phyloP scores from a whole-genome alignment of 768 basidiomycete genomes.

The Termitomyces titanicus region DNA sequence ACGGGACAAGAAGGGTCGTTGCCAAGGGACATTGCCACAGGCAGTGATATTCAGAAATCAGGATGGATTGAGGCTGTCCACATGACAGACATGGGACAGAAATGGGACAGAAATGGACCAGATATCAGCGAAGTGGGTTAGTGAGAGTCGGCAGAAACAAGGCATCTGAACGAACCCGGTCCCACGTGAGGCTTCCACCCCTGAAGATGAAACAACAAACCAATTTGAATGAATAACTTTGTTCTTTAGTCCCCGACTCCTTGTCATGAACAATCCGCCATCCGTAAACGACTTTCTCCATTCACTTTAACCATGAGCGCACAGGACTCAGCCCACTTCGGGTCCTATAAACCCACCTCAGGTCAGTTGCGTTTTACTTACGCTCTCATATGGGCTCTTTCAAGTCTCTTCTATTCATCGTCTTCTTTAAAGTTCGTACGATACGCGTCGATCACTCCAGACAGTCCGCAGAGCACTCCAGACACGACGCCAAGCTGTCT shows the following conservation, averaged over 20 bases:
- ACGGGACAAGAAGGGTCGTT: too few relatives aligned
- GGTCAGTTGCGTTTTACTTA: conserved; percentile 4
- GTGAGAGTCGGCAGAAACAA: neutral
- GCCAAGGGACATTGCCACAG: neutral
- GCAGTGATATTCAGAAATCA: neutral
- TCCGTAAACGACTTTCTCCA: neutral
- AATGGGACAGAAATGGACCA: neutral
- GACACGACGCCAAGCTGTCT: conserved; percentile 2
- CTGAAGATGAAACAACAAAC: conserved; percentile 14
- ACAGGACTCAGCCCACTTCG: conserved; percentile 10
- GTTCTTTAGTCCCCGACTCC: neutral
- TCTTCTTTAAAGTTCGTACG: conserved; percentile 6
- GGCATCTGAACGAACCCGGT: neutral
- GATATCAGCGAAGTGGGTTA: neutral
- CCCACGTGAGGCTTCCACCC: conserved; percentile 9
- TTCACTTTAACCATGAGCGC: conserved; percentile 12
- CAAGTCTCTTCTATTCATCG: conserved; percentile 8
- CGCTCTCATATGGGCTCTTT: neutral
- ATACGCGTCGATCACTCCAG: conserved; percentile 9
- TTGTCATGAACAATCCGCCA: conserved; percentile 9
- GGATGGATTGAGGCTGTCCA: neutral
- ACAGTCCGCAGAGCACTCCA: conserved; percentile 10
- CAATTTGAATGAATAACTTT: too few relatives aligned
- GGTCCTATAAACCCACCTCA: conserved; percentile 10
- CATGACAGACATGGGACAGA: neutral